phyloP scores from a whole-genome alignment of 805 yeast genomes.

The Wickerhamia fluorescens region DNA sequence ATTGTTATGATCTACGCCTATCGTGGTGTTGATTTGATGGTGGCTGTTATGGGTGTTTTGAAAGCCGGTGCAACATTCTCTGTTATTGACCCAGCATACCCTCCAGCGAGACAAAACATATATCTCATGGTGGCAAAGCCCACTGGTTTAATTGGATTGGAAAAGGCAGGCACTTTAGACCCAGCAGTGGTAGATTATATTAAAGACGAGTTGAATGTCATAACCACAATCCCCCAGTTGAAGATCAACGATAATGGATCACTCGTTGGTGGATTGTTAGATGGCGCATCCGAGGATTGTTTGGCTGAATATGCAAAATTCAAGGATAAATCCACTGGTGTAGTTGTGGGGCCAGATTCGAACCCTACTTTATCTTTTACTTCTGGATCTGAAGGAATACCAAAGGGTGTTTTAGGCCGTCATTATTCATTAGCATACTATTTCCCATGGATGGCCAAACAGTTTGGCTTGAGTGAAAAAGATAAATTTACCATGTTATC shows the following conservation, averaged over 20 bases:
- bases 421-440: constrained; percentile 95
- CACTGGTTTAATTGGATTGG: constrained; percentile 78
- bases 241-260: constrained; percentile 73
- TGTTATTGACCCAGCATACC: constrained; percentile 98
- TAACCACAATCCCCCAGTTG: constrained; percentile 69
- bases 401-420: constrained; percentile 98
- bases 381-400: constrained; percentile 96
- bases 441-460: constrained; percentile 97
- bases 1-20: constrained; percentile 97
- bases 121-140: constrained; percentile 93
- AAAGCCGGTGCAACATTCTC: constrained; percentile 99
- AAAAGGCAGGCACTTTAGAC: constrained; percentile 82
- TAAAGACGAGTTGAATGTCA: constrained; percentile 59
- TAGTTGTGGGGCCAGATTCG: constrained; percentile 93
- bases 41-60: constrained; percentile 95
- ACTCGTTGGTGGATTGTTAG: constrained; percentile 48
- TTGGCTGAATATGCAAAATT: constrained; percentile 40
- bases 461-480: constrained; percentile 65
- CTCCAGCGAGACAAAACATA: constrained; percentile 94
- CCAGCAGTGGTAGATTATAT: constrained; percentile 75
- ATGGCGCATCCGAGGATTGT: constrained; percentile 35
- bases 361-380: constrained; percentile 96
- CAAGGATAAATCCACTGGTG: constrained; percentile 66
- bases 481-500: constrained; percentile 96
- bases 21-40: constrained; percentile 94